Base-by-base conservation (phyloP, 768 basidiomycete genomes). In the Rhizopogon sp. region DNA sequence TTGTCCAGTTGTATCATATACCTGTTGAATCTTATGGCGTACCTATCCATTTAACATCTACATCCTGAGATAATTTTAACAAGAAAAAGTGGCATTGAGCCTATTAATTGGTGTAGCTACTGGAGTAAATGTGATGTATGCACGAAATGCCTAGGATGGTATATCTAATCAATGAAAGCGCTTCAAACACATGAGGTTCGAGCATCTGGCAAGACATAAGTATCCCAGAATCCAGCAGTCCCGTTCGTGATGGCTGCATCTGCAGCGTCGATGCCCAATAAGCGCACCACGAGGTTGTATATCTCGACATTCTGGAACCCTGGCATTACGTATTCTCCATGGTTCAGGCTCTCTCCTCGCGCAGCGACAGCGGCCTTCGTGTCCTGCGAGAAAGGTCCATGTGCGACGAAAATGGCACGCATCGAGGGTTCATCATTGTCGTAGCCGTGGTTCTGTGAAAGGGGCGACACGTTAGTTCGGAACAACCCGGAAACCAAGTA, bases 331-430 rank as follows among this genome's bases (percentile, higher is more conserved):
- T 86, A 90, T 11, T 79, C 75, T 60, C 82, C 81, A 10, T 29
- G 28, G 1, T 22, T 20, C 25, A 35, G 22, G 3, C 25, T 5
- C 22, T 58, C 59, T 20, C 44, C 51, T 42, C 17, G 41, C 25
- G 66, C 70, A 39, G 53, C 59, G 51, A 84, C 75, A 3, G 76
- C 71, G 54, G 68, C 54, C 68, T 92, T 93, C 51, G 83, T 77
- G 42, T 81, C 78, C 10, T 81, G 70, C 13, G 88, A 84, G 68
- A 93, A 94, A 0, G 94, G 94, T 1, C 94, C 94, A 64, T 93
- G 91, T 9, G 91, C 93, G 55, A 96, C 85, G 68, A 96, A 95
- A 66, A 92, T 86, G 2, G 93, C 93, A 50, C 84, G 82, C 94
- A 96, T 96, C 6, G 86, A 75, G 11, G 74, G 63, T 41, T 85